phyloP scores from a whole-genome alignment of 352 stramenopile genomes.

The Globisporangium megalacanthum region DNA sequence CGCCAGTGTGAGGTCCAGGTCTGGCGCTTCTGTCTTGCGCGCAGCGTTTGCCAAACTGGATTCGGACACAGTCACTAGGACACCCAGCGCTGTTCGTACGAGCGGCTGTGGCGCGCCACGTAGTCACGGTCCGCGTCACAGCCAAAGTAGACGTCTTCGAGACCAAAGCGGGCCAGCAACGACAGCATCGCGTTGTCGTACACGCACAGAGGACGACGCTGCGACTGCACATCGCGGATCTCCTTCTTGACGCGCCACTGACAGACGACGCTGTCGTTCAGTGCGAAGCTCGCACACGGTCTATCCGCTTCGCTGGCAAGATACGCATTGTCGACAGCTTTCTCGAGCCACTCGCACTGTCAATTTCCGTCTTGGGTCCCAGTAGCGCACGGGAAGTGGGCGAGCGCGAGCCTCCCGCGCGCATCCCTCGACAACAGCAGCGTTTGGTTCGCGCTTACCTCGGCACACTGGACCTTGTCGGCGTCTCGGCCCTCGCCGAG shows the following conservation, averaged over 20 bases:
- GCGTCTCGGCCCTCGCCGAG: not conserved
- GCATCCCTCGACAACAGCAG: slow-evolving; percentile 9
- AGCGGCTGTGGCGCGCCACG: slow-evolving; percentile 1
- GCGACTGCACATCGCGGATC: slow-evolving; percentile 35
- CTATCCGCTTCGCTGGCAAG: slow-evolving; percentile 1
- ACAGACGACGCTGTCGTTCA: slow-evolving; percentile 64
- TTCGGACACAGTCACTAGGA: slow-evolving; percentile 12
- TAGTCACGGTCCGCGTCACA: slow-evolving; percentile 5
- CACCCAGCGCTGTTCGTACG: not conserved
- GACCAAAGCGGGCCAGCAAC: slow-evolving; percentile 17
- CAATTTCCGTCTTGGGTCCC: slow-evolving; percentile 1
- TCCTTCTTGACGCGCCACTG: slow-evolving; percentile 62
- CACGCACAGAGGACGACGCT: slow-evolving; percentile 12
- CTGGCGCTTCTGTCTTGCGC: slow-evolving; percentile 36
- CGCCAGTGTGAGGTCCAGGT: slow-evolving; percentile 46
- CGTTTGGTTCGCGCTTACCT: slow-evolving; percentile 12
- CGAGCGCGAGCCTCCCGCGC: slow-evolving; percentile 11
- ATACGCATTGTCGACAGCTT: slow-evolving; percentile 17
- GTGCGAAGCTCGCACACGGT: slow-evolving; percentile 34
- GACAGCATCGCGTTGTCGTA: slow-evolving; percentile 21
- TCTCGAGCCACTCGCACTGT: slow-evolving; percentile 16
- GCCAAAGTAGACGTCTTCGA: slow-evolving; percentile 42
- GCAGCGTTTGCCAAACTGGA: slow-evolving; percentile 15
- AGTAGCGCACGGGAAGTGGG: slow-evolving; percentile 14
- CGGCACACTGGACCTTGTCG: not conserved